Evolutionary conservation across 306 rosid genomes (phyloP).

Genomic region (Lagenaria siceraria): DNA sequence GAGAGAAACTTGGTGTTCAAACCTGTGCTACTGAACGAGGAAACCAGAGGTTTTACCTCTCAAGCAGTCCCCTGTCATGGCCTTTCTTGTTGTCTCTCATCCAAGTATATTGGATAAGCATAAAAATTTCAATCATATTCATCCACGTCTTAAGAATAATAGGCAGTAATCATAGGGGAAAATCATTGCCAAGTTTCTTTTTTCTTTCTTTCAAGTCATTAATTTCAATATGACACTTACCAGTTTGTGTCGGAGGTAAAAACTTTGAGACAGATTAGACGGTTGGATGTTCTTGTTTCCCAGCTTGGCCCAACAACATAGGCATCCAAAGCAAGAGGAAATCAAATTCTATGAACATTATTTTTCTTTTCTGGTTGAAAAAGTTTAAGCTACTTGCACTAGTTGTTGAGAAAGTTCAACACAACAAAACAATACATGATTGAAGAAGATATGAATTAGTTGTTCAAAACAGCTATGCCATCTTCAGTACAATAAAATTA

Average conservation of each 20-base stretch:
- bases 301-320: background rate
- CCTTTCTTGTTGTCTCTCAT: background rate
- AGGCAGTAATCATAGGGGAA: background rate
- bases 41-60: background rate
- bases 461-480: background rate
- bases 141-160: background rate
- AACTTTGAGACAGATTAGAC: background rate
- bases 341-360: background rate
- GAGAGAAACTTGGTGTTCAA: background rate
- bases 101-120: background rate
- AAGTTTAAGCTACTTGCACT: background rate
- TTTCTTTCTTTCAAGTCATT: background rate
- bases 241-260: background rate
- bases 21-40: background rate
- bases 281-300: background rate
- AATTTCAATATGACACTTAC: background rate
- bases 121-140: background rate
- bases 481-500: background rate
- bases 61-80: background rate
- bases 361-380: background rate
- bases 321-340: conserved; percentile 4
- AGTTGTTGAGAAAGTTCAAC: background rate
- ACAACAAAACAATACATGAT: background rate
- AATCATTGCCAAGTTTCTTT: background rate
- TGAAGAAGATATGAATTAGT: background rate